phyloP scores from a whole-genome alignment of 495 filamentous ascomycete genomes.

The Apiosordaria backusii region DNA sequence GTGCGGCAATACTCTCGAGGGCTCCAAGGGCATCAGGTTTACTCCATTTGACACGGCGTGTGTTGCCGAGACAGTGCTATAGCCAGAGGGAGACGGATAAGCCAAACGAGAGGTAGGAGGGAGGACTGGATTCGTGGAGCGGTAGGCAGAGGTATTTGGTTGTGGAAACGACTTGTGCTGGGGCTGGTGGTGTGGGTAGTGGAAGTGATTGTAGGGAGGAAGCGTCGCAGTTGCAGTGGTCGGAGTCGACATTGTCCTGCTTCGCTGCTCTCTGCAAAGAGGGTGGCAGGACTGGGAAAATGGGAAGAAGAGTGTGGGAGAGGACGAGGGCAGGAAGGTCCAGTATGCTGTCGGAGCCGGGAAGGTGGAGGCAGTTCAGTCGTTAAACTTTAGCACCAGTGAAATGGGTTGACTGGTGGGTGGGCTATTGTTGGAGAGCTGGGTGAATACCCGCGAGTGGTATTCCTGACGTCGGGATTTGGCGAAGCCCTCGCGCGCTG shows the following conservation, averaged over 20 bases:
- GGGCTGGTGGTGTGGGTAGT: slow-evolving; percentile 67
- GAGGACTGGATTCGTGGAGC: slow-evolving; percentile 48
- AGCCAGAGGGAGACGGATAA: slow-evolving; percentile 37
- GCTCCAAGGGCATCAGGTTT: slow-evolving; percentile 24
- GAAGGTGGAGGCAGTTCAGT: slow-evolving; percentile 19
- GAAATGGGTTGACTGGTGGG: neutral
- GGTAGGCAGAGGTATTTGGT: slow-evolving; percentile 45
- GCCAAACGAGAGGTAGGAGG: slow-evolving; percentile 50
- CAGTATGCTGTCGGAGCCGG: neutral
- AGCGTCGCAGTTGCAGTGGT: slow-evolving; percentile 77
- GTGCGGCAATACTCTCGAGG: slow-evolving; percentile 33
- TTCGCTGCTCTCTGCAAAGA: slow-evolving; percentile 6
- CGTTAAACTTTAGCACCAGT: slow-evolving; percentile 19
- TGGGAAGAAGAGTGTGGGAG: slow-evolving; percentile 8
- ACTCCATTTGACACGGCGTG: slow-evolving; percentile 38
- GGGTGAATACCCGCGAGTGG: neutral
- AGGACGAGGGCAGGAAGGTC: slow-evolving; percentile 10
- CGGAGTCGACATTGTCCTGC: slow-evolving; percentile 71
- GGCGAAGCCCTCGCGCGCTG: slow-evolving; percentile 1
- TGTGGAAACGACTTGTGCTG: slow-evolving; percentile 37
- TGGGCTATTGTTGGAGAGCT: neutral
- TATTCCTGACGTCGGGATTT: slow-evolving; percentile 13
- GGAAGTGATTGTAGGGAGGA: slow-evolving; percentile 61
- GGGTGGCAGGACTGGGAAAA: neutral
- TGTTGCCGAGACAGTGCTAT: slow-evolving; percentile 31